Base-by-base conservation (phyloP, 352 stramenopile genomes). In the Phytophthora brassicae region DNA sequence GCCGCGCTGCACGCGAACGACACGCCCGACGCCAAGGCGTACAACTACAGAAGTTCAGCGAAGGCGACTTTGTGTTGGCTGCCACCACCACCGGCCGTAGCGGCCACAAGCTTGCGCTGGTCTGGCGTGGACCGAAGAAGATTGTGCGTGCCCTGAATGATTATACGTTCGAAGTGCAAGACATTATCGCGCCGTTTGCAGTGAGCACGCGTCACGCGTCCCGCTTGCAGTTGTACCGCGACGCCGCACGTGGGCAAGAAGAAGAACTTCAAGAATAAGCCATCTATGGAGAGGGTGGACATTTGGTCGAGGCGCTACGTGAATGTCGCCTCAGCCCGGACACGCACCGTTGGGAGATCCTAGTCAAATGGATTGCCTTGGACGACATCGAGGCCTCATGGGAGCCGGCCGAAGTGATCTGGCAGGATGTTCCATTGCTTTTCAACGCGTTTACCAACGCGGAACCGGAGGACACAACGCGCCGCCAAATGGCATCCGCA, bases 141-240 rank as follows among this genome's bases (percentile, higher is more conserved):
- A 17, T 39, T 17, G 33, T 39, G 33, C 33, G n/a, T 0, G 48
- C 48, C 2, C 28, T 68, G 1, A 61, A 43, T 11, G 49, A 63
- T 28, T 66, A 60, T 33, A 60, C 54, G 3, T 75, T 68, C 17
- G 61, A 75, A 19, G 49, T 71, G 0, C 67, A 71, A 16, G 43
- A 75, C 31, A 14, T 75, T 0, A 24, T 59, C 1, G 46, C 16
- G 2, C 60, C 61, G 3, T 64, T 56, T 26, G 22, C 9, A 11
- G 26, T 28, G 6, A 49, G 31, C 11, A 24, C 57, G 0, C 14
- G 23, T 7, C 64, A 72, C 36, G 52, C 56, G 4, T 46, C 56
- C 1, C 33, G 44, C 0, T 39, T 75, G 2, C 56, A 66, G 22
- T 6, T 68, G 5, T 71, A 75, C 29, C 26, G n/a, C 0, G 57